Conservation (phyloP, 169 alveolate species). For the Eimeria mitis region DNA sequence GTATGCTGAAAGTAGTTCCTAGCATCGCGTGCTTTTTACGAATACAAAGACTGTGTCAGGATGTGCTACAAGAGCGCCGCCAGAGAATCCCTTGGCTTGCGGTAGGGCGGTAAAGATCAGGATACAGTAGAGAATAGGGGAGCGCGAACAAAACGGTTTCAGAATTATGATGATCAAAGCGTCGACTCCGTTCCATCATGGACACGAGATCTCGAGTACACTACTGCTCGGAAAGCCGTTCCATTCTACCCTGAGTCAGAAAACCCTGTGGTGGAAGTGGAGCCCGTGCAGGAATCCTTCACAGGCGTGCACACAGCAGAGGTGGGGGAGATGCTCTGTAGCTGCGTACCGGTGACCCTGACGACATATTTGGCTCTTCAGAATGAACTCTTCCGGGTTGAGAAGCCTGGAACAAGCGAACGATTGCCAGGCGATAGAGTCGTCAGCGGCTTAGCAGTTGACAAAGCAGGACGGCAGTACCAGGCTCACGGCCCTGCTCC, state of each 20-base stretch:
- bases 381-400: constrained; percentile 80
- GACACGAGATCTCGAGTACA: constrained; percentile 73
- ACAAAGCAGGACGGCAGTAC: constrained; percentile 69
- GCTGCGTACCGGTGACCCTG: background rate
- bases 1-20: constrained; percentile 6
- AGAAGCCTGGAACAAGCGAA: background rate
- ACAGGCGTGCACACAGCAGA: constrained; percentile 75
- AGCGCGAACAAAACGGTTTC: background rate
- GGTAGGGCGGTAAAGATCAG: constrained; percentile 11
- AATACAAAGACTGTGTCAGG: background rate
- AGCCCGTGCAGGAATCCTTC: constrained; percentile 70
- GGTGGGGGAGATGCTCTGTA: constrained; percentile 7
- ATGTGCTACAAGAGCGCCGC: constrained; percentile 14
- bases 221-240: constrained; percentile 41
- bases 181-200: constrained; percentile 54
- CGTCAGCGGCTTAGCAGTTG: constrained; percentile 81
- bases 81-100: constrained; percentile 43
- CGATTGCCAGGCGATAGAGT: constrained; percentile 30
- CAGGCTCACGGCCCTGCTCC: constrained; percentile 80
- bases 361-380: background rate
- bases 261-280: constrained; percentile 53
- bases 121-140: background rate
- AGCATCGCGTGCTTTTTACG: background rate
- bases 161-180: constrained; percentile 77
- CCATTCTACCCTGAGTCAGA: constrained; percentile 73